These are phyloP conservation scores for Yamagishiella unicocca DNA, from an alignment of 139 green algal species.

Conservation along the genomic window DNA sequence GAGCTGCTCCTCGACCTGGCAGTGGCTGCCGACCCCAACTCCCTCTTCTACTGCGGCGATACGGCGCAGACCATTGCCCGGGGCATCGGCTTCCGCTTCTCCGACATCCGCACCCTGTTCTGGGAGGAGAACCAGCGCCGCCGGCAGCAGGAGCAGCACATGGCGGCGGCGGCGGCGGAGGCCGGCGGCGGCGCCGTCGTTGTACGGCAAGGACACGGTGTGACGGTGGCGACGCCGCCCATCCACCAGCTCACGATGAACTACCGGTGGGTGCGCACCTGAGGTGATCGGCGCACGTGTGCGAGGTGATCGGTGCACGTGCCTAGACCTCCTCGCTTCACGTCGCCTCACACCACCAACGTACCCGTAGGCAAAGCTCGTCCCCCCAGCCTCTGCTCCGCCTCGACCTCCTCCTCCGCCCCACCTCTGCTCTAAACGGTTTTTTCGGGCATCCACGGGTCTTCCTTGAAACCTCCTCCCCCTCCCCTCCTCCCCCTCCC, in stretches of 20 bases:
- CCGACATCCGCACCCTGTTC: conserved; percentile 73
- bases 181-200: neutral
- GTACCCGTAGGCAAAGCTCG: neutral
- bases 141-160: conserved; percentile 31
- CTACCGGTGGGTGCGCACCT: neutral
- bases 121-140: conserved; percentile 58
- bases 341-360: neutral
- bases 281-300: too few species aligned
- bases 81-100: conserved; percentile 79
- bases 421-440: neutral
- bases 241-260: conserved; percentile 52
- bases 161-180: neutral
- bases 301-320: too few species aligned
- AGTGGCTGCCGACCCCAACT: conserved; percentile 58
- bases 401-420: neutral
- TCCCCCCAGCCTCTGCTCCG: neutral
- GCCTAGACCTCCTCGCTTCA: neutral
- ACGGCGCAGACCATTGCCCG: conserved; percentile 87
- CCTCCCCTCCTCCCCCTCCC: neutral
- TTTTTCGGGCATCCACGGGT: neutral
- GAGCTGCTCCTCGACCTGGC: conserved; percentile 84
- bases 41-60: conserved; percentile 86
- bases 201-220: neutral
- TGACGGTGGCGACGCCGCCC: conserved; percentile 45
- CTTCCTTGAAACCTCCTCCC: neutral